These are phyloP conservation scores for Euryodendron excelsum DNA, from an alignment of 148 eudicot species.

Conservation along the genomic window DNA sequence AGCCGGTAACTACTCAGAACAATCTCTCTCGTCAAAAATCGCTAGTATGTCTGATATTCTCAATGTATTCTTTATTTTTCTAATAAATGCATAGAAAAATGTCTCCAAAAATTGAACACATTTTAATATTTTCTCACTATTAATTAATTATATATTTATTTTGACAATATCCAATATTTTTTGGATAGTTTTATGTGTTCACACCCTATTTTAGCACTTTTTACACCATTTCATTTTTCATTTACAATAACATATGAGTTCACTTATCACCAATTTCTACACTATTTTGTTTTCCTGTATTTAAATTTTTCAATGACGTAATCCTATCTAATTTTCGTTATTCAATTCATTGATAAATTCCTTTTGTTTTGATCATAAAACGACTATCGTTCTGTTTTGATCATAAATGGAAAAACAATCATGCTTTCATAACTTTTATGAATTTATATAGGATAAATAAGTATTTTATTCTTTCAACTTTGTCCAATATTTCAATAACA, in stretches of 20 bases:
- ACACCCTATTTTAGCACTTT: neutral
- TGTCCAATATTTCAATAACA: neutral
- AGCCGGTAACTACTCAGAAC: neutral
- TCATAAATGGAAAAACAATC: neutral
- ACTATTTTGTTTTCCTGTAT: neutral
- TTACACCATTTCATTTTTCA: no score
- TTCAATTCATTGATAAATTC: neutral
- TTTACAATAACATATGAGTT: neutral
- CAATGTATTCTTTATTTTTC: neutral
- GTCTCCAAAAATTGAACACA: neutral
- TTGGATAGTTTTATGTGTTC: neutral
- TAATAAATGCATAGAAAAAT: no score
- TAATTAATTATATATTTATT: no score
- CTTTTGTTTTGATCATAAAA: neutral
- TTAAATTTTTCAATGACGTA: neutral
- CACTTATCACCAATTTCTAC: neutral
- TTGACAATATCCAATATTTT: neutral
- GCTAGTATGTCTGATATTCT: neutral
- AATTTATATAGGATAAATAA: no score
- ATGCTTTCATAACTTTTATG: no score
- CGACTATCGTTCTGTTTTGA: neutral
- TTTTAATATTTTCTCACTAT: neutral
- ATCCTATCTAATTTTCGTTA: neutral
- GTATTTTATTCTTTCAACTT: neutral
- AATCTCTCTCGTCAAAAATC: neutral